Conservation (phyloP, 2,329 filamentous ascomycete species). For the Claviceps fusiformis region DNA sequence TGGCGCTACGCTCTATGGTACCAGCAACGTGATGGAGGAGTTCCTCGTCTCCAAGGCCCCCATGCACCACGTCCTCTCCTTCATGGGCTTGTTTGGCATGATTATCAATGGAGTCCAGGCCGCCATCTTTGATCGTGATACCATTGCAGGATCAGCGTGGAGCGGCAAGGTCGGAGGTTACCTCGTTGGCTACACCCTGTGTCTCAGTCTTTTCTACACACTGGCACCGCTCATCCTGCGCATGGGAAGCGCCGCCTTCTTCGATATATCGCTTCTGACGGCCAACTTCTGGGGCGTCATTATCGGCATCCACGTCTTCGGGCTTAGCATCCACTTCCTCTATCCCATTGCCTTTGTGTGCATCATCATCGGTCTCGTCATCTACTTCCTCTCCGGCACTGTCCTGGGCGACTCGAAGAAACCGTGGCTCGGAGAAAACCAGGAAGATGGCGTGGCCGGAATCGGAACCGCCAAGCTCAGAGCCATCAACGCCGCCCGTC, state of each 20-base stretch:
- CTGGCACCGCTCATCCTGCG: conserved; percentile 79
- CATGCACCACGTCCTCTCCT: conserved; percentile 84
- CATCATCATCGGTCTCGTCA: conserved; percentile 72
- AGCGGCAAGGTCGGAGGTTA: conserved; percentile 52
- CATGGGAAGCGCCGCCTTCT: conserved; percentile 82
- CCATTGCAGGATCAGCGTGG: conserved; percentile 9
- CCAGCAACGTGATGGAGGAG: conserved; percentile 86
- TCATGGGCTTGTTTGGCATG: conserved; percentile 77
- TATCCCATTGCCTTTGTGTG: conserved; percentile 93
- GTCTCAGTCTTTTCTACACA: conserved; percentile 74
- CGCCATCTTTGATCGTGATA: conserved; percentile 71
- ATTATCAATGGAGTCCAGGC: conserved; percentile 86
- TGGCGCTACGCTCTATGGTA: conserved; percentile 81
- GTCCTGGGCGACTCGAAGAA: conserved; percentile 80
- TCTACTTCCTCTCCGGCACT: conserved; percentile 78
- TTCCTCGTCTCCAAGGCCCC: conserved; percentile 80
- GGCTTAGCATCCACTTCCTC: conserved; percentile 67
- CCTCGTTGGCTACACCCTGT: conserved; percentile 77
- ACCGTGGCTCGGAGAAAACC: conserved; percentile 83
- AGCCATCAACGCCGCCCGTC: conserved; percentile 45
- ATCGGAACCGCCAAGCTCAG: conserved; percentile 75
- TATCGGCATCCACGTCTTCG: conserved; percentile 80
- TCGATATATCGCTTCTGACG: conserved; percentile 89
- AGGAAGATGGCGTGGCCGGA: conserved; percentile 68
- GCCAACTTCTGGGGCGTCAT: conserved; percentile 96